These are phyloP conservation scores for Fennellomyces sp. DNA, from an alignment of 371 early-diverging fungal genomes.

Conservation along the genomic window DNA sequence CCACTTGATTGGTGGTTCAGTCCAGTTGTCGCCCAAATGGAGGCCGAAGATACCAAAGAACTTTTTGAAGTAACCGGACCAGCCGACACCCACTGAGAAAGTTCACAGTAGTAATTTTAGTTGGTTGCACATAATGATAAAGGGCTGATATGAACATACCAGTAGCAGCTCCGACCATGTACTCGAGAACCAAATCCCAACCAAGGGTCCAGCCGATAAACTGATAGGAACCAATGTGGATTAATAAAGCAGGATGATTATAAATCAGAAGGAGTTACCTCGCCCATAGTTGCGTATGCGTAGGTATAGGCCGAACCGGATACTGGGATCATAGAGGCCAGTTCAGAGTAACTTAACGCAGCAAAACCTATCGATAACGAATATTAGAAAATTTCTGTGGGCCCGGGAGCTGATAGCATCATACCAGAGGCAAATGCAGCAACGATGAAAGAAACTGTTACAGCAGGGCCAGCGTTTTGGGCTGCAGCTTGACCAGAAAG, in stretches of 20 bases:
- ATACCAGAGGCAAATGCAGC: conserved; percentile 71
- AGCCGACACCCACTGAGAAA: conserved; percentile 59
- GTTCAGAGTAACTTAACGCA: conserved; percentile 81
- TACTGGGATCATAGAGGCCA: conserved; percentile 84
- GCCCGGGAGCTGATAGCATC: neutral
- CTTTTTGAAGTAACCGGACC: conserved; percentile 77
- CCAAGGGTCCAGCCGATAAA: conserved; percentile 83
- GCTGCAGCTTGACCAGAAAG: conserved; percentile 78
- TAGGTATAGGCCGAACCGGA: conserved; percentile 87
- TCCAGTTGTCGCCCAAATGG: conserved; percentile 51
- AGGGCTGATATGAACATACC: conserved; percentile 21
- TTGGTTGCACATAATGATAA: neutral
- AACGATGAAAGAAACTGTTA: conserved; percentile 77
- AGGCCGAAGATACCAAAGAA: conserved; percentile 64
- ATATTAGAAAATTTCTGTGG: neutral
- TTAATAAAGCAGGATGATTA: neutral
- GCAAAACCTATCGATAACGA: conserved; percentile 50
- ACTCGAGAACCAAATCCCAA: conserved; percentile 88
- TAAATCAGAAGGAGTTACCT: conserved; percentile 32
- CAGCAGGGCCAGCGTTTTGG: conserved; percentile 78
- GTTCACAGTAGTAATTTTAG: neutral
- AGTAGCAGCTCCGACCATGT: conserved; percentile 77
- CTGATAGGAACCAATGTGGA: conserved; percentile 14
- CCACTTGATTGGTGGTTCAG: conserved; percentile 69
- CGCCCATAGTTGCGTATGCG: conserved; percentile 84